Base-by-base conservation (phyloP, 2,329 filamentous ascomycete species). In the Fusarium liriodendri region DNA sequence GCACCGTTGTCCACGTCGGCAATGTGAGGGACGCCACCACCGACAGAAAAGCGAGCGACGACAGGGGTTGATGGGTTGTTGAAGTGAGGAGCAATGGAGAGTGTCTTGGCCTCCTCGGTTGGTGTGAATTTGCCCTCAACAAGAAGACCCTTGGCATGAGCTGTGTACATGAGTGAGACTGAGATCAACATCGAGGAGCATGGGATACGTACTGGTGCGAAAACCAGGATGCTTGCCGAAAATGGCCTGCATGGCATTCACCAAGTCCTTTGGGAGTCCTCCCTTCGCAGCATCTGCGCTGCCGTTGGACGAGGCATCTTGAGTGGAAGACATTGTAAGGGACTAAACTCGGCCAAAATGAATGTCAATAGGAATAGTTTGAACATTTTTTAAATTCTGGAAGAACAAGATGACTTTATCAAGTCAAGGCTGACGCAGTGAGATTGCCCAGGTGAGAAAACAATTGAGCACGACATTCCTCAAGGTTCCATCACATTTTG, bases 191-290 rank as follows among this genome's bases (percentile, higher is more conserved):
- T 1, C 1, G 0, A 18, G 1, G 2, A 2, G 0, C 4, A 4
- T 6, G 6, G 2, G 0, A 27, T 1, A 40, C 70, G 14, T 8
- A 72, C 70, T 72, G 18, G 70, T 72, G 14, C 70, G 66, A 6
- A 70, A 72, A 2, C 70, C 70, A 4, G 37, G 37, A 9, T 72
- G 70, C 27, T 72, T 72, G 10, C 70, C 70, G 8, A 72, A 72
- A 4, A 72, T 55, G 5, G 40, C 35, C n/a, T 71, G 69, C 67
- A 71, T 71, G 10, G 57, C 62, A 60, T 71, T 59, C 16, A 71
- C 67, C 52, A 71, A 58, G 9, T 71, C 20, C 10, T 71, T 27
- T 1, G 63, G 54, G 16, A 71, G 69, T 14, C 47, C 37, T 2
- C 54, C 63, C 7, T 65, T 40, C 5, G 32, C 29, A 10, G 25